Conservation (phyloP, 352 stramenopile species). For the Phytophthora pinifolia region DNA sequence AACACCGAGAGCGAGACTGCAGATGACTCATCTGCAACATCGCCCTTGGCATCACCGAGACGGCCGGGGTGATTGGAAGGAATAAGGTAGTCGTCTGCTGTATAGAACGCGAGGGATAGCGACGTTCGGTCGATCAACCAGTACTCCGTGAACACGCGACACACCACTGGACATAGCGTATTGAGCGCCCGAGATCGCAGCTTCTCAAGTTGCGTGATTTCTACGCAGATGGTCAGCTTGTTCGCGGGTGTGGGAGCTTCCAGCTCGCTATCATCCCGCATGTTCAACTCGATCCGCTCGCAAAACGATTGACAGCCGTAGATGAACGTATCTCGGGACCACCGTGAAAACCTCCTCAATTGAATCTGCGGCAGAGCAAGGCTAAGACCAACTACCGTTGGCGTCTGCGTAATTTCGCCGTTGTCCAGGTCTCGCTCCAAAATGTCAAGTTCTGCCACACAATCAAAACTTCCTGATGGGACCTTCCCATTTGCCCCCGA, state of each 20-base stretch:
- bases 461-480: conserved; percentile 51
- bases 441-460: conserved; percentile 73
- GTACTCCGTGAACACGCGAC: conserved; percentile 79
- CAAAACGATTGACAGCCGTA: conserved; percentile 69
- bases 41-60: conserved; percentile 25
- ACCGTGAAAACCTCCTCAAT: conserved; percentile 51
- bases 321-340: conserved; percentile 60
- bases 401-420: conserved; percentile 41
- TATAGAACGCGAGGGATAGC: conserved; percentile 71
- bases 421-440: conserved; percentile 44
- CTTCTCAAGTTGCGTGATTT: conserved; percentile 57
- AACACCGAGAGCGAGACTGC: conserved; percentile 72
- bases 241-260: conserved; percentile 35
- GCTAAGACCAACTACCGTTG: conserved; percentile 70
- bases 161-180: conserved; percentile 58
- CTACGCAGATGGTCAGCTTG: conserved; percentile 63
- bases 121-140: conserved; percentile 84
- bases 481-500: conserved; percentile 57
- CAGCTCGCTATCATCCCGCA: conserved; percentile 35
- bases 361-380: conserved; percentile 69
- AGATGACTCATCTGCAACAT: conserved; percentile 25
- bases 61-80: conserved; percentile 43
- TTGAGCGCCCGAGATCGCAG: conserved; percentile 43
- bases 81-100: conserved; percentile 58
- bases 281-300: conserved; percentile 67